Evolutionary conservation across 306 rosid genomes (phyloP).

Genomic region (Bauhinia variegata): DNA sequence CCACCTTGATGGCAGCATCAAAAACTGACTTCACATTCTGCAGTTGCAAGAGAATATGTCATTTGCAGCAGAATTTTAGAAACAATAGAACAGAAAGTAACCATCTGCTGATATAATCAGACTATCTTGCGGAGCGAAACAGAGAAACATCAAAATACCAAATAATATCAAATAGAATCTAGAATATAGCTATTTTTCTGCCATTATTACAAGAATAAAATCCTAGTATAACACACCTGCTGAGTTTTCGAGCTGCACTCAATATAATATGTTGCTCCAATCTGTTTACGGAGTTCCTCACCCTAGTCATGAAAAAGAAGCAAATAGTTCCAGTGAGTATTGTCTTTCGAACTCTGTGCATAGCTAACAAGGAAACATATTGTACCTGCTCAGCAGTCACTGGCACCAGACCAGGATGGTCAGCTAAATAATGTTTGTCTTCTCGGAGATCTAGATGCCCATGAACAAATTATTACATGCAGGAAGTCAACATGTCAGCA

Average conservation of each 20-base stretch:
- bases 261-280: slow-evolving; percentile 74
- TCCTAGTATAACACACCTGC: slow-evolving; percentile 58
- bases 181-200: neutral
- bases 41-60: slow-evolving; percentile 30
- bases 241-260: slow-evolving; percentile 99
- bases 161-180: neutral
- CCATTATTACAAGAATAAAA: slow-evolving; percentile 15
- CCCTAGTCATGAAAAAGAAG: slow-evolving; percentile 60
- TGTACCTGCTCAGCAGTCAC: slow-evolving; percentile 82
- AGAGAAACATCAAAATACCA: slow-evolving; percentile 16
- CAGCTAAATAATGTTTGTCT: slow-evolving; percentile 82
- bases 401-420: slow-evolving; percentile 88
- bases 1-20: slow-evolving; percentile 90
- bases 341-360: slow-evolving; percentile 26
- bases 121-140: slow-evolving; percentile 11
- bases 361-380: slow-evolving; percentile 27
- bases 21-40: slow-evolving; percentile 94
- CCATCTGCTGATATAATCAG: neutral
- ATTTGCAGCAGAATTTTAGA: slow-evolving; percentile 10
- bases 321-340: slow-evolving; percentile 15
- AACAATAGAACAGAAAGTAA: neutral
- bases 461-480: slow-evolving; percentile 34
- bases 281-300: slow-evolving; percentile 89
- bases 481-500: slow-evolving; percentile 10
- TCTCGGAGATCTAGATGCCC: slow-evolving; percentile 76